Base-by-base conservation (phyloP, 176 grass and related monocot species). In the Lolium multiflorum region DNA sequence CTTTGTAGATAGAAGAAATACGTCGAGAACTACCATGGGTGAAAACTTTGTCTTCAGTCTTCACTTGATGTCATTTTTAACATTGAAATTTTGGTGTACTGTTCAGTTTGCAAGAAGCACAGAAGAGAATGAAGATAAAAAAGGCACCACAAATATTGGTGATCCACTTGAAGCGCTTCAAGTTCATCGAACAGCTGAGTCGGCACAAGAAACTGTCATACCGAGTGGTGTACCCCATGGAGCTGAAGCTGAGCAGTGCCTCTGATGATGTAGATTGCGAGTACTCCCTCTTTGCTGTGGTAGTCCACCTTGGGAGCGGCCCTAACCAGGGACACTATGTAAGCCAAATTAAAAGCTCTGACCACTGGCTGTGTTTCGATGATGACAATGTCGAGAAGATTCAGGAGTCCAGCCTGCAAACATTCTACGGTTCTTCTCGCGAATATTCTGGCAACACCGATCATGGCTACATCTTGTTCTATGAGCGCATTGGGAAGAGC, bases 111-210 rank as follows among this genome's bases (percentile, higher is more conserved):
- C 96, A 98, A 86, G 93, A 98, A 85, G 93, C 96, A 43, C 82
- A 98, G 64, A 95, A 98, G 78, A 89, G 92, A 82, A 91, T 98
- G 96, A 98, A 96, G 87, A 98, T 96, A 70, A 96, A 96, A 69
- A 94, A 92, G 88, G 88, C 83, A 1, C 96, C 93, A 5, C 80
- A 82, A 48, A 94, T 91, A 89, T 85, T 98, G 59, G 96, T 95
- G 25, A 94, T 98, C 51, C 96, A 98, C 70, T 83, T 98, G 16
- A 98, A 96, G 72, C 92, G 90, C 44, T 98, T 94, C 88, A 98
- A 98, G 89, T 98, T 88, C 77, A 77, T 98, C 0, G 96, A 96
- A 79, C 93, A 95, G 85, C 88, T 96, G 70, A 91, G 83, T 48
- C 91, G 88, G 80, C 88, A 92, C 88, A 96, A 96, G 90, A 98